Percentiles rank a stretch among this genome's conserved stretches.
These are phyloP conservation scores for Grigorovia yakushimaensis DNA, from an alignment of 805 yeast species.

Conservation along the genomic window DNA sequence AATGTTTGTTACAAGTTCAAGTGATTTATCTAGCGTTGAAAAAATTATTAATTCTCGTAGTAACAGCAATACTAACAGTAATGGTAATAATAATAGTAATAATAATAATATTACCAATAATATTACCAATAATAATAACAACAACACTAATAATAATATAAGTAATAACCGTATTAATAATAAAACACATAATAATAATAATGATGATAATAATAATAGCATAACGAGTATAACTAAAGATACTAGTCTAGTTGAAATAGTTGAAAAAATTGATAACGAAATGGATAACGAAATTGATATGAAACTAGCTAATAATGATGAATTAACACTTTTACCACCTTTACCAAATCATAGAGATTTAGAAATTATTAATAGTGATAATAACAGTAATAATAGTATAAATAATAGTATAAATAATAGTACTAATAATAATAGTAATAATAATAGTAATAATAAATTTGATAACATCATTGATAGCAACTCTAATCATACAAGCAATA, in stretches of 20 bases:
- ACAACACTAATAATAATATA: no score
- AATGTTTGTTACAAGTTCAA: neutral
- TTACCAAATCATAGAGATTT: conserved; percentile 12
- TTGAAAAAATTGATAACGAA: neutral
- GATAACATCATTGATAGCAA: neutral
- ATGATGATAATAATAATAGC: neutral
- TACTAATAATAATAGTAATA: neutral
- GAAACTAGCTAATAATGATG: conserved; percentile 10
- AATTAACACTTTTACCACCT: conserved; percentile 17
- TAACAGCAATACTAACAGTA: neutral
- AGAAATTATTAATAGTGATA: neutral
- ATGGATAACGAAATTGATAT: neutral
- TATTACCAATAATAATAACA: neutral
- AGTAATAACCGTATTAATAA: neutral
- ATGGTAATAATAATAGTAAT: neutral
- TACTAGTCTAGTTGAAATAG: neutral
- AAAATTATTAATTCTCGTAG: neutral
- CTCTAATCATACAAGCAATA: no score
- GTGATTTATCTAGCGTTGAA: neutral
- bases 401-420: no score
- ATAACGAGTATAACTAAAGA: neutral
- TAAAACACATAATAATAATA: neutral
- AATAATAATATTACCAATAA: neutral
- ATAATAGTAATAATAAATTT: no score
- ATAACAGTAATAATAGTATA: neutral